Percentiles rank a stretch among this genome's conserved stretches.
These are phyloP conservation scores for Zygosaccharomyces sapae DNA, from an alignment of 1,139 yeast species.

Conservation along the genomic window DNA sequence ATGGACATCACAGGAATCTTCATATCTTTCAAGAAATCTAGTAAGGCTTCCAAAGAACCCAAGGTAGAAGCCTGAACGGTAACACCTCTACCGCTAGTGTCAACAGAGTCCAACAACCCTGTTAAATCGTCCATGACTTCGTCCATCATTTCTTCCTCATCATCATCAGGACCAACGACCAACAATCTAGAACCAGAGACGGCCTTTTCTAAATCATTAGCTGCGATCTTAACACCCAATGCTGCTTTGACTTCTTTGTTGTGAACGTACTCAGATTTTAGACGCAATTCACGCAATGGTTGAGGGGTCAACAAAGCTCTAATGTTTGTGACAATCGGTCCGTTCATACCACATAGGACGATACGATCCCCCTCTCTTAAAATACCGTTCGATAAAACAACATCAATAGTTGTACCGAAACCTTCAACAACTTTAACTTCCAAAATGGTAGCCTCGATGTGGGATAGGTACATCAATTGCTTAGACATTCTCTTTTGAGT, in stretches of 20 bases:
- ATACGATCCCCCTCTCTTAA: slow-evolving; percentile 91
- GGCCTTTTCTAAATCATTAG: slow-evolving; percentile 95
- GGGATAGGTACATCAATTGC: slow-evolving; percentile 90
- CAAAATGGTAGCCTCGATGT: slow-evolving; percentile 87
- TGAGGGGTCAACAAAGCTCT: slow-evolving; percentile 97
- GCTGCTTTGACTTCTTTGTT: slow-evolving; percentile 99
- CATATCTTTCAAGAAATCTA: slow-evolving; percentile 96
- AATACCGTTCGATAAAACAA: slow-evolving; percentile 90
- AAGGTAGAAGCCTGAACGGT: slow-evolving; percentile 97
- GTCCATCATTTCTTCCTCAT: slow-evolving; percentile 95
- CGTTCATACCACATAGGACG: slow-evolving; percentile 95
- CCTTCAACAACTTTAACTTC: slow-evolving; percentile 99
- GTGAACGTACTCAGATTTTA: slow-evolving; percentile 90
- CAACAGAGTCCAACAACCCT: slow-evolving; percentile 90
- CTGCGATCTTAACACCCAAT: slow-evolving; percentile 96
- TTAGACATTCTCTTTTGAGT: slow-evolving; percentile 99
- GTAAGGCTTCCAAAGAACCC: slow-evolving; percentile 94
- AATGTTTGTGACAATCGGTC: slow-evolving; percentile 96
- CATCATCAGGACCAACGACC: slow-evolving; percentile 95
- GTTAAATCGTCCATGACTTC: slow-evolving; percentile 98
- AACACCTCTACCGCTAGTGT: slow-evolving; percentile 91
- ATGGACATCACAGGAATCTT: slow-evolving; percentile 98
- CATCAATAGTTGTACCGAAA: slow-evolving; percentile 97
- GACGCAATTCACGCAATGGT: slow-evolving; percentile 91
- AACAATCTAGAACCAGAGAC: slow-evolving; percentile 97